phyloP scores from a whole-genome alignment of 192 early-diverging fungal species.

The Coemansia erecta region DNA sequence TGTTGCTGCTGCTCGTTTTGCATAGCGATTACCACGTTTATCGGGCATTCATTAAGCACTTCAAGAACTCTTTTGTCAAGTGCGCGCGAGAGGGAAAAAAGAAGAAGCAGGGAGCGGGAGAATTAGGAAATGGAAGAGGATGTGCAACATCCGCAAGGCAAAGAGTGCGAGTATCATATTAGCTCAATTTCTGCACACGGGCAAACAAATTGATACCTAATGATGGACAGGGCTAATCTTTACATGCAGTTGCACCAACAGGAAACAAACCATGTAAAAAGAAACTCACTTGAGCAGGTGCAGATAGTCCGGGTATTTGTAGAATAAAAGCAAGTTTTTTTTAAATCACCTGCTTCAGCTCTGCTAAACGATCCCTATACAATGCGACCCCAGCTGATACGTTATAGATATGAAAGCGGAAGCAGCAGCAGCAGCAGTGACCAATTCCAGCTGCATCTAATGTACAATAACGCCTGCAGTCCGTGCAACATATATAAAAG shows the following conservation, averaged over 20 bases:
- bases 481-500: background rate
- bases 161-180: conserved; percentile 4
- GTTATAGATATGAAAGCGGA: too few species aligned
- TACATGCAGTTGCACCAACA: background rate
- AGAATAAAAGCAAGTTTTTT: background rate
- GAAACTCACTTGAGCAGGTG: background rate
- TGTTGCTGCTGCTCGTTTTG: too few species aligned
- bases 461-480: conserved; percentile 9
- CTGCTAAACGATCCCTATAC: background rate
- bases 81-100: too few species aligned
- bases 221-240: background rate
- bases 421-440: too few species aligned
- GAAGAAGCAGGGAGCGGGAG: too few species aligned
- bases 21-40: too few species aligned
- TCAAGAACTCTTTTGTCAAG: too few species aligned
- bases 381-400: background rate
- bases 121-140: background rate
- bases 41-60: too few species aligned
- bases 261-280: background rate
- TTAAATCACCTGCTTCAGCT: too few species aligned
- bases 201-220: background rate
- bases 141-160: conserved; percentile 2
- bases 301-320: conserved; percentile 3
- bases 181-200: background rate
- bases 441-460: background rate